phyloP scores from a whole-genome alignment of 2,329 filamentous ascomycete species.

The Aspergillus sp. region DNA sequence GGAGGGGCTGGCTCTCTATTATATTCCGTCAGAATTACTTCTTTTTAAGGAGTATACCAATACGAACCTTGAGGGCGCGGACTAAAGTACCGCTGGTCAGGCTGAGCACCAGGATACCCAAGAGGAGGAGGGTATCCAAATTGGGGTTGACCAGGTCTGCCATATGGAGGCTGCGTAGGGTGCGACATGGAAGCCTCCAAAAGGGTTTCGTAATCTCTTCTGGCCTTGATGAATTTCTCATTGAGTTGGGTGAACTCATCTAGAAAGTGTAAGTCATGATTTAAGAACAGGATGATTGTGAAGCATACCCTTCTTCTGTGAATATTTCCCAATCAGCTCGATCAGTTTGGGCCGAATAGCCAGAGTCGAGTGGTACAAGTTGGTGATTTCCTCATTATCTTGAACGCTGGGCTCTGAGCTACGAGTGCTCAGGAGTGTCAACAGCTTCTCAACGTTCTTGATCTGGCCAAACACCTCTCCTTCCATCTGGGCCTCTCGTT shows the following conservation, averaged over 20 bases:
- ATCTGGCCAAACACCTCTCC: conserved; percentile 72
- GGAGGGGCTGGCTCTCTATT: conserved; percentile 30
- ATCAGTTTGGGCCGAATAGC: conserved; percentile 95
- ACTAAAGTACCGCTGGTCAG: conserved; percentile 67
- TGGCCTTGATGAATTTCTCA: conserved; percentile 98
- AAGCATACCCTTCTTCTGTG: conserved; percentile 84
- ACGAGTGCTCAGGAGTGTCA: conserved; percentile 86
- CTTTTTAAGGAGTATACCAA: conserved; percentile 31
- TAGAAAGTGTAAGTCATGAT: conserved; percentile 33
- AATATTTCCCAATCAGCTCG: conserved; percentile 97
- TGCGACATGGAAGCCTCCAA: conserved; percentile 96
- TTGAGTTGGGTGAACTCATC: conserved; percentile 98
- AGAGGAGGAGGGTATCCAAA: conserved; percentile 31
- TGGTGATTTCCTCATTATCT: conserved; percentile 95
- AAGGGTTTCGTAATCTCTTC: conserved; percentile 92
- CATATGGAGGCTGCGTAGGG: conserved; percentile 73
- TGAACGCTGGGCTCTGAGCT: conserved; percentile 74
- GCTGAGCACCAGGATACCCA: conserved; percentile 37
- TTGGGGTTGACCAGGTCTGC: conserved; percentile 48
- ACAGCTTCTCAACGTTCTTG: conserved; percentile 72
- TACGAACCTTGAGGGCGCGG: conserved; percentile 42
- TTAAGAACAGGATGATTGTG: neutral
- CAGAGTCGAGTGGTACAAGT: conserved; percentile 84
- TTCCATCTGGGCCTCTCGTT: conserved; percentile 95
- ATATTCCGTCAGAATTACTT: neutral